Base-by-base conservation (phyloP, 1,139 yeast species). In the Diutina catenulata region DNA sequence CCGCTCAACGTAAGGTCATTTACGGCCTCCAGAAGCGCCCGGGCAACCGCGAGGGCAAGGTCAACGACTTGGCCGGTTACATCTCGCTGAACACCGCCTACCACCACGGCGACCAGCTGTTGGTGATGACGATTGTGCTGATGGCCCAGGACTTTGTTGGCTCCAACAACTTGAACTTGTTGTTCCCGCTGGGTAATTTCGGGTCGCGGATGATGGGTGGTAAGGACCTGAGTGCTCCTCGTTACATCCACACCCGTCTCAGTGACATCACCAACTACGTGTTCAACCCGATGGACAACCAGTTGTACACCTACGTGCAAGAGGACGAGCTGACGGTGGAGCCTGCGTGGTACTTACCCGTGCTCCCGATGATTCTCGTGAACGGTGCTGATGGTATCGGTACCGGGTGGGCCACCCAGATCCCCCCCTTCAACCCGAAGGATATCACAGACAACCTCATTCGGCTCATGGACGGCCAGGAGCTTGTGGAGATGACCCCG, bases 351-450 rank as follows among this genome's bases (percentile, higher is more conserved):
- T 93, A 87, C 55, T 65, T 84, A 27, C 99, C 99, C 1, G 77
- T 93, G 19, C 51, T 93, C 38, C 99, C 99, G 4, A 84, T 87
- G 87, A 56, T 91, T 24, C 67, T 93, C 44, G 95, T 93, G 6
- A 93, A 93, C 55, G 99, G 99, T 41, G 71, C 93, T 8, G 98
- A 93, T 60, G 99, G 99, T 62, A 93, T 93, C 57, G 99, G 99
- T 47, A 88, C 98, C 38, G 99, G 98, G 49, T 93, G 98, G 97
- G 84, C 95, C 44, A 87, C 98, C 1, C 78, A 75, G 44, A 81
- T 93, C 45, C 99, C 98, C 2, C 76, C 83, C 33, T 91, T 74
- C 58, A 87, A 91, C 53, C 99, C 99, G 0, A 52, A 57, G 20
- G 98, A 91, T 53, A 67, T 93, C 44, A 87, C 86, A 21, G 64